Evolutionary conservation across 192 early-diverging fungal genomes (phyloP).

Genomic region (Globomyces pollinis-pini): DNA sequence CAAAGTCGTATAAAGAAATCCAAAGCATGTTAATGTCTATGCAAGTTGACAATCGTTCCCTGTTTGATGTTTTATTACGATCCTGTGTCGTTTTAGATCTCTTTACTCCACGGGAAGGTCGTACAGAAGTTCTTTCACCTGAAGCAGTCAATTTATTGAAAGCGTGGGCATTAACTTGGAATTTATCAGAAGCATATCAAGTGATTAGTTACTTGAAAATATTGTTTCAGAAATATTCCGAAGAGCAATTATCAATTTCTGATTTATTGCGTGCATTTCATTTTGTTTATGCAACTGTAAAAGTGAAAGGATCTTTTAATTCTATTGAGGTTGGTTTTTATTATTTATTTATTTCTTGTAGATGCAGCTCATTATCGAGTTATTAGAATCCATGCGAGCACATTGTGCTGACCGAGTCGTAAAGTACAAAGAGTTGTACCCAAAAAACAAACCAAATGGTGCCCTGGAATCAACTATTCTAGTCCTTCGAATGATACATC

Average conservation of each 20-base stretch:
- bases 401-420: slow-evolving; percentile 40
- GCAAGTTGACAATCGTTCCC: slow-evolving; percentile 26
- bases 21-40: slow-evolving; percentile 1
- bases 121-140: slow-evolving; percentile 29
- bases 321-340: slow-evolving; percentile 7
- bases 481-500: slow-evolving; percentile 46
- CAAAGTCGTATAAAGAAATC: slow-evolving; percentile 4
- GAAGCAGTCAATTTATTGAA: slow-evolving; percentile 33
- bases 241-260: slow-evolving; percentile 31
- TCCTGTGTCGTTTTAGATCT: slow-evolving; percentile 39
- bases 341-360: no score
- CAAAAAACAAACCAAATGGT: slow-evolving; percentile 41
- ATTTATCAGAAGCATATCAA: slow-evolving; percentile 35
- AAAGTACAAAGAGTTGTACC: slow-evolving; percentile 50
- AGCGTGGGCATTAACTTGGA: slow-evolving; percentile 31
- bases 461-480: slow-evolving; percentile 43
- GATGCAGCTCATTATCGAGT: slow-evolving; percentile 18
- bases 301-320: slow-evolving; percentile 18
- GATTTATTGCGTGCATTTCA: slow-evolving; percentile 38
- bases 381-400: slow-evolving; percentile 39
- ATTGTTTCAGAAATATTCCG: slow-evolving; percentile 41
- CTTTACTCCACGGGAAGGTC: slow-evolving; percentile 17
- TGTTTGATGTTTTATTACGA: slow-evolving; percentile 38
- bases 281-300: slow-evolving; percentile 29
- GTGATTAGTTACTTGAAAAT: slow-evolving; percentile 37